These are phyloP conservation scores for Serendipita vermifera DNA, from an alignment of 768 basidiomycete species.

Conservation along the genomic window DNA sequence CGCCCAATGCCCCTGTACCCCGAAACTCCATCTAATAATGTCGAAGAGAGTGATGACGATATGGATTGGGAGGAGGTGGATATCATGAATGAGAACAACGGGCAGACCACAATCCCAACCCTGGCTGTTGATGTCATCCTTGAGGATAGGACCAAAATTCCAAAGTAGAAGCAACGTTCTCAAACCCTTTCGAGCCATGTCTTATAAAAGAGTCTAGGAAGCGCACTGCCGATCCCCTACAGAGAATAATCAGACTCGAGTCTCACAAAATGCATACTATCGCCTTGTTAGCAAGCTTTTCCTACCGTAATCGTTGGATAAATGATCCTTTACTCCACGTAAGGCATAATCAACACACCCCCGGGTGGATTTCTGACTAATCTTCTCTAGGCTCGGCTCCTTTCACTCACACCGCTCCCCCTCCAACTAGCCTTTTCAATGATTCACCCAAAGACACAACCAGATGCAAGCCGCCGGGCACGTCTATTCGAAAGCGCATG, in stretches of 20 bases:
- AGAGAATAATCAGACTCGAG: slow-evolving; percentile 61
- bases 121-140: slow-evolving; percentile 57
- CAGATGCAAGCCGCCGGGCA: slow-evolving; percentile 69
- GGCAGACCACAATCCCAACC: slow-evolving; percentile 29
- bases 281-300: slow-evolving; percentile 60
- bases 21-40: no score
- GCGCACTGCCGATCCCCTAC: slow-evolving; percentile 36
- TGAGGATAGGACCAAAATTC: slow-evolving; percentile 30
- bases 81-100: slow-evolving; percentile 25
- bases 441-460: slow-evolving; percentile 69
- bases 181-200: slow-evolving; percentile 11
- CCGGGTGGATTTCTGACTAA: slow-evolving; percentile 11
- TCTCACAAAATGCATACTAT: slow-evolving; percentile 86
- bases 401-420: slow-evolving; percentile 71
- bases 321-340: slow-evolving; percentile 79
- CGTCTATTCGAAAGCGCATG: slow-evolving; percentile 79
- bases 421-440: slow-evolving; percentile 69
- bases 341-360: slow-evolving; percentile 21
- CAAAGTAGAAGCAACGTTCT: neutral
- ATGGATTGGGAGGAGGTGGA: slow-evolving; percentile 72
- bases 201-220: slow-evolving; percentile 33
- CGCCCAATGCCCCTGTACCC: no score
- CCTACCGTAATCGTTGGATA: slow-evolving; percentile 67
- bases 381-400: slow-evolving; percentile 59
- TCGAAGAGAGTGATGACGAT: slow-evolving; percentile 32